These are phyloP conservation scores for Diplosphaera chodatii DNA, from an alignment of 139 green algal species.

Conservation along the genomic window DNA sequence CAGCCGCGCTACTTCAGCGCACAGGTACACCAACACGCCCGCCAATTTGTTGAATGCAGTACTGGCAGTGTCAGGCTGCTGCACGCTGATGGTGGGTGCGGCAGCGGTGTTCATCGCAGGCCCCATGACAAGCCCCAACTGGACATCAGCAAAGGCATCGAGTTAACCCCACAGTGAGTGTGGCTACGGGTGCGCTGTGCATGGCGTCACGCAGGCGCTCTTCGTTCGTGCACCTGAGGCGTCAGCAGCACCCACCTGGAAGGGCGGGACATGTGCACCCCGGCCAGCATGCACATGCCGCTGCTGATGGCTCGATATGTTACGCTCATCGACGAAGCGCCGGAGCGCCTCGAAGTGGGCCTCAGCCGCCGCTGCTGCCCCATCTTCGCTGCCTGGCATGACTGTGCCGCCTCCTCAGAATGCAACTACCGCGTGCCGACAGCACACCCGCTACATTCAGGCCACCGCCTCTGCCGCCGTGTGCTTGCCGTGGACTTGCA, in stretches of 20 bases:
- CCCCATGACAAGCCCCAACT: too few relatives aligned
- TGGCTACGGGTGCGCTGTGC: too few relatives aligned
- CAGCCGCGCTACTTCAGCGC: neutral
- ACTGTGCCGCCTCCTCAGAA: too few relatives aligned
- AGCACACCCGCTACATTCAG: too few relatives aligned
- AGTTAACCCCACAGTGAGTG: too few relatives aligned
- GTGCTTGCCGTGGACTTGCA: too few relatives aligned
- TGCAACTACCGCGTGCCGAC: too few relatives aligned
- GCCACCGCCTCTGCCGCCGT: too few relatives aligned
- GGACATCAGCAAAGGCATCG: too few relatives aligned
- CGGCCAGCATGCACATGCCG: neutral
- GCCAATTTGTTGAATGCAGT: conserved; percentile 4
- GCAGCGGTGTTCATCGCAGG: too few relatives aligned
- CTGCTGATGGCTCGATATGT: neutral
- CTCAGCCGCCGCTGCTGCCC: neutral
- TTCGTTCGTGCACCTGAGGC: too few relatives aligned
- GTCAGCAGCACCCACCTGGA: neutral
- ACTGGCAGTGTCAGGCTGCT: neutral
- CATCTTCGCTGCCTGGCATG: neutral
- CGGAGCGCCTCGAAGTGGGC: conserved; percentile 4
- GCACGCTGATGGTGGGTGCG: neutral
- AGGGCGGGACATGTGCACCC: neutral
- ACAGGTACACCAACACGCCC: conserved; percentile 4
- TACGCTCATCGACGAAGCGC: conserved; percentile 4
- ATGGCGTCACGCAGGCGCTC: too few relatives aligned